Evolutionary conservation across 805 yeast genomes (phyloP), one percentile per base, ranked within the genome.

Genomic region (Cyberlindnera maritima): DNA sequence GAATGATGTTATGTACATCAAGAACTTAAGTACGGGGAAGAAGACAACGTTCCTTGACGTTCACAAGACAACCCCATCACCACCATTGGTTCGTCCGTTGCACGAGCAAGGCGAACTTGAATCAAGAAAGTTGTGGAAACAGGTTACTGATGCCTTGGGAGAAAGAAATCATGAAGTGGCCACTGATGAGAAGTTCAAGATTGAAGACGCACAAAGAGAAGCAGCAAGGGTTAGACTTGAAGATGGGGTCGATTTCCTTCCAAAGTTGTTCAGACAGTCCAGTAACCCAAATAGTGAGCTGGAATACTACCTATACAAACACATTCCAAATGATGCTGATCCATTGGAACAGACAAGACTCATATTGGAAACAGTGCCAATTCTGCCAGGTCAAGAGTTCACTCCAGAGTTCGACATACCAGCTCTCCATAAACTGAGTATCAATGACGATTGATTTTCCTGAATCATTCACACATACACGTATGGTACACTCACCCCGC

Each of bases 161-260:
- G 64, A 71, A 33, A 77, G 96, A 54, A 80, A 94, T 63, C 99
- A 94, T 65, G 75, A 72, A 15, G 69, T 72, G 3, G 98, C 98
- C 1, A 94, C 99, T 0, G 85, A 82, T 26, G 96, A 90, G 62
- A 94, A 94, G 67, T 85, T 73, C 61, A 78, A 80, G 56, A 88
- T 94, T 46, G 99, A 94, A 68, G 86, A 88, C 50, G 75, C 74
- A n/a, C 99, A 94, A 69, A 79, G 99, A 63, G 68, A 68, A 17
- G 67, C 72, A 36, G 89, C 96, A 14, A 85, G 82, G 63, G 75
- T 80, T 58, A 77, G 98, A 56, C 67, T 70, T 17, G 96, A 85
- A 54, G 85, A 83, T 41, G 95, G 92, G 13, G 83, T 77, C 1
- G 90, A 83, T 55, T 90, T 87, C 65, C 81, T 79, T 55, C 97